phyloP scores from a whole-genome alignment of 441 rosid species.

The Adansonia madagascariensis region DNA sequence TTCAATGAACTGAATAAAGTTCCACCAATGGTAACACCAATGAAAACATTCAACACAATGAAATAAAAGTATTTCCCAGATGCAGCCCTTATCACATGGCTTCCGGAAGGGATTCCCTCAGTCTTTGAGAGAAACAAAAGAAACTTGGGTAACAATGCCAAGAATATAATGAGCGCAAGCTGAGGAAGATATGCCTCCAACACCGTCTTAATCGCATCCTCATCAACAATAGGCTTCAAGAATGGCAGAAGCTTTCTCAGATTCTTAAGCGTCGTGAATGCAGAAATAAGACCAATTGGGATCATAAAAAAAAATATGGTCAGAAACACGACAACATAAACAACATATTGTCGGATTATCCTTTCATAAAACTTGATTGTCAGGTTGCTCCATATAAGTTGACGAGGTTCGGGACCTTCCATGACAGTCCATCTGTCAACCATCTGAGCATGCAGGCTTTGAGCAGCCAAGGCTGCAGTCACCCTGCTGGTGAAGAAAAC shows the following conservation, averaged over 20 bases:
- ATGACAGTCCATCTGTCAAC: slow-evolving; percentile 68
- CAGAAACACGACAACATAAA: slow-evolving; percentile 61
- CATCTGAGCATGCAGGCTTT: slow-evolving; percentile 75
- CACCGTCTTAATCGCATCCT: slow-evolving; percentile 49
- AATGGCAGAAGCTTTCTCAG: slow-evolving; percentile 76
- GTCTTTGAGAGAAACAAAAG: slow-evolving; percentile 77
- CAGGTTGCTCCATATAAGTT: slow-evolving; percentile 70
- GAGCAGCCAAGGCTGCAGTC: slow-evolving; percentile 73
- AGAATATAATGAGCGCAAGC: slow-evolving; percentile 66
- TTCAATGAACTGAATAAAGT: slow-evolving; percentile 58
- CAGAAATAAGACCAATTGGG: slow-evolving; percentile 71
- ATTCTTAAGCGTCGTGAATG: slow-evolving; percentile 70
- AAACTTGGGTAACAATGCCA: slow-evolving; percentile 72
- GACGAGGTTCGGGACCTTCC: slow-evolving; percentile 74
- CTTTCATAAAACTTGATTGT: slow-evolving; percentile 55
- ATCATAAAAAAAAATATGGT: slow-evolving; percentile 79
- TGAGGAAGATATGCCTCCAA: slow-evolving; percentile 91
- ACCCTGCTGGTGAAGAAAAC: slow-evolving; percentile 76
- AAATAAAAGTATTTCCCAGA: slow-evolving; percentile 91
- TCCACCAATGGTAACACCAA: slow-evolving; percentile 82
- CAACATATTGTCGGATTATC: slow-evolving; percentile 48
- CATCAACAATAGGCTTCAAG: slow-evolving; percentile 56
- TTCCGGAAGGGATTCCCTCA: slow-evolving; percentile 77
- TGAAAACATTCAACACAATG: slow-evolving; percentile 66
- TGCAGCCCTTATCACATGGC: slow-evolving; percentile 79